Evolutionary conservation across 1,284 basidiomycete genomes (phyloP).

Genomic region (Moniliophthora roreri): DNA sequence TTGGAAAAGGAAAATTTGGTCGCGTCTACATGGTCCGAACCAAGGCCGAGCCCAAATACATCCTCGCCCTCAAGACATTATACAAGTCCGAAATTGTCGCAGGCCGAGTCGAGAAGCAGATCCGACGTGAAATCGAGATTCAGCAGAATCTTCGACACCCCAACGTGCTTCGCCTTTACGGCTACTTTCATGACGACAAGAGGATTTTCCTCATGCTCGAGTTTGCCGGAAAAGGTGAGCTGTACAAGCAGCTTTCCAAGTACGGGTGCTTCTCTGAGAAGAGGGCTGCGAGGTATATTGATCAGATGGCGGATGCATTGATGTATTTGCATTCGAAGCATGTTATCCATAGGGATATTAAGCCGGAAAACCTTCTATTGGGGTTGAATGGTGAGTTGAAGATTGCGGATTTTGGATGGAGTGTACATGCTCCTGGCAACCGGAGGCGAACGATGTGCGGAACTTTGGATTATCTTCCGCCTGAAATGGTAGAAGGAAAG

Average conservation of each 20-base stretch:
- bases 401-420: constrained; percentile 99
- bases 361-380: constrained; percentile 95
- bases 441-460: constrained; percentile 90
- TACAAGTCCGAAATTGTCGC: constrained; percentile 67
- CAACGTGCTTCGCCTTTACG: constrained; percentile 83
- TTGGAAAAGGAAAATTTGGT: constrained; percentile 99
- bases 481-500: constrained; percentile 96
- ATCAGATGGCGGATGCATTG: constrained; percentile 98
- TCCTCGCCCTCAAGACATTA: constrained; percentile 95
- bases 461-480: constrained; percentile 95
- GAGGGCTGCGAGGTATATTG: constrained; percentile 70
- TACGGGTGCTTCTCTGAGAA: constrained; percentile 34
- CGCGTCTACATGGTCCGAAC: constrained; percentile 99
- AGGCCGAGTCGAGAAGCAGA: constrained; percentile 86
- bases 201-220: constrained; percentile 70
- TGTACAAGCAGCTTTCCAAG: constrained; percentile 93
- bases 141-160: constrained; percentile 96
- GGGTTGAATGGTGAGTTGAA: constrained; percentile 97
- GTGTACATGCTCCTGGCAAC: constrained; percentile 94
- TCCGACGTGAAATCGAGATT: constrained; percentile 97
- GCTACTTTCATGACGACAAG: constrained; percentile 69
- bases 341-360: constrained; percentile 99
- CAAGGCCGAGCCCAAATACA: constrained; percentile 84
- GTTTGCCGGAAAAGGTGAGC: constrained; percentile 67
- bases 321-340: constrained; percentile 94